A percentile compares a stretch with the other conserved stretches of the same genome.
phyloP scores from a whole-genome alignment of 768 basidiomycete genomes.

The Tulasnella sp. region DNA sequence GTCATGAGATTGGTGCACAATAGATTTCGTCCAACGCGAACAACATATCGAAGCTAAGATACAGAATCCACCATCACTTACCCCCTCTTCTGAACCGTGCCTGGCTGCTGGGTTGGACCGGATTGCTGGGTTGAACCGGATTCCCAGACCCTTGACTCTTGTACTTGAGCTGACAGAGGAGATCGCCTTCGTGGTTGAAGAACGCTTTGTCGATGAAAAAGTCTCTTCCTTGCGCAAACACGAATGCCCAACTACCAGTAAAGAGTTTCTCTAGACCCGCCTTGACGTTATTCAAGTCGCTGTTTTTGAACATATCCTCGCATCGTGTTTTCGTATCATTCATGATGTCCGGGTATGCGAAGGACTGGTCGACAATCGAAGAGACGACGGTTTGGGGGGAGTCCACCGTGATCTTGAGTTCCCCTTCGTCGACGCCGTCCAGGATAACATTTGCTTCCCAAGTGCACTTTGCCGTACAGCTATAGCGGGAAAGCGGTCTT shows the following conservation, averaged over 20 bases:
- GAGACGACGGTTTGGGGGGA: neutral
- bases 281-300: neutral
- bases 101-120: too few relatives aligned
- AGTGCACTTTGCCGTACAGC: neutral
- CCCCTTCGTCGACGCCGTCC: neutral
- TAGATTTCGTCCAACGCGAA: too few relatives aligned
- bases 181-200: constrained; percentile 3
- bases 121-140: too few relatives aligned
- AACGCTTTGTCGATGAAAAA: neutral
- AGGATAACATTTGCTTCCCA: neutral
- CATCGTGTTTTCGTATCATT: neutral
- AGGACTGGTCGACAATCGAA: neutral
- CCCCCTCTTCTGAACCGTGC: too few relatives aligned
- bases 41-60: too few relatives aligned
- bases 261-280: neutral
- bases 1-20: too few relatives aligned
- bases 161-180: neutral
- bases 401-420: neutral
- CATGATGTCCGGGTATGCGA: neutral
- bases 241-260: neutral
- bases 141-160: too few relatives aligned
- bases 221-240: neutral
- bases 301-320: neutral
- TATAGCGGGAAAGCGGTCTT: too few relatives aligned
- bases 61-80: too few relatives aligned